Evolutionary conservation across 164 flowering plant genomes (phyloP).

Genomic region (Platanus orientalis): DNA sequence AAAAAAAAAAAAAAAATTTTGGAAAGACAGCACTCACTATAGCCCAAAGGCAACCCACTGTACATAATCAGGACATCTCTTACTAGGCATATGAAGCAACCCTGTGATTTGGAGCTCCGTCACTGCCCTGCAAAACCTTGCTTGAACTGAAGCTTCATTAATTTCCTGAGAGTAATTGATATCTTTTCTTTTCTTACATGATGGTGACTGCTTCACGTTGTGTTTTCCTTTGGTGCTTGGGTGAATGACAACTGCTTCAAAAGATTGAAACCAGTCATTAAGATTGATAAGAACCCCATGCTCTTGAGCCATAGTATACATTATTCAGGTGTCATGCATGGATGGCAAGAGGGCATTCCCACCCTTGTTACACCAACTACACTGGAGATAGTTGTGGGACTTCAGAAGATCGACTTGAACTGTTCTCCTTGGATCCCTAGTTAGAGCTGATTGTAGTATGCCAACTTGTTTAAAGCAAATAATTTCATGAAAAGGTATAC

Average conservation of each 20-base stretch:
- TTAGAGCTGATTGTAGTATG: slow-evolving; percentile 62
- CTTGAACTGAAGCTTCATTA: slow-evolving; percentile 73
- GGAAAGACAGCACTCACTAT: slow-evolving; percentile 10
- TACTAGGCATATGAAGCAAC: slow-evolving; percentile 83
- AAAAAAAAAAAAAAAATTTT: no score
- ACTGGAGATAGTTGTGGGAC: slow-evolving; percentile 49
- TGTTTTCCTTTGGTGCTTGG: slow-evolving; percentile 34
- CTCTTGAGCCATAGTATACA: slow-evolving; percentile 81
- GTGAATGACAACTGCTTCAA: slow-evolving; percentile 38
- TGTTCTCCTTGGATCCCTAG: slow-evolving; percentile 81
- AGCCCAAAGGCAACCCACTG: slow-evolving; percentile 89
- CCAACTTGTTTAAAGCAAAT: slow-evolving; percentile 68
- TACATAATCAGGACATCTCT: slow-evolving; percentile 88
- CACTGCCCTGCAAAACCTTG: slow-evolving; percentile 85
- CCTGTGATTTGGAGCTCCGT: slow-evolving; percentile 88
- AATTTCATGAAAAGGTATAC: slow-evolving; percentile 66
- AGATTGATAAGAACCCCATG: slow-evolving; percentile 95
- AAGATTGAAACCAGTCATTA: slow-evolving; percentile 91
- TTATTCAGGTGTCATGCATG: slow-evolving; percentile 75
- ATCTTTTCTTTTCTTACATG: slow-evolving; percentile 52
- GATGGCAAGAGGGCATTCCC: slow-evolving; percentile 39
- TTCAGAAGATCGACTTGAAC: slow-evolving; percentile 85
- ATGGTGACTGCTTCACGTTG: slow-evolving; percentile 45
- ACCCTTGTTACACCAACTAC: slow-evolving; percentile 67
- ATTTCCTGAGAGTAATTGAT: slow-evolving; percentile 23